A percentile compares a stretch with the other conserved stretches of the same genome.
Evolutionary conservation across 129 eudicot genomes (phyloP).

Genomic region (Flaveria sonorensis): DNA sequence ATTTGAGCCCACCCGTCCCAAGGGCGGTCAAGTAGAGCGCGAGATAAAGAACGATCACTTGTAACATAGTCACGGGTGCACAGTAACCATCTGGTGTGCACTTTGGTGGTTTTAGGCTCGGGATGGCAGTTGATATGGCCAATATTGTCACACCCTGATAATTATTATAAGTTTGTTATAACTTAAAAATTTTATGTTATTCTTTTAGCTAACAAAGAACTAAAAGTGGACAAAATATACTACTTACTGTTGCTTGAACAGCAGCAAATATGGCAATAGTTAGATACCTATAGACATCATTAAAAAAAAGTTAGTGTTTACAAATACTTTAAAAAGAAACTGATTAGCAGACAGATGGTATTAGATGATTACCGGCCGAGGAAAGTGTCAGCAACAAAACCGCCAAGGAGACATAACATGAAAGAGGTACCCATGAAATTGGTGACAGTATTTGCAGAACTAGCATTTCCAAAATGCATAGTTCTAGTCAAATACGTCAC

Average conservation of each 20-base stretch:
- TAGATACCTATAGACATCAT: conserved; percentile 51
- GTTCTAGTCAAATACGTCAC: conserved; percentile 79
- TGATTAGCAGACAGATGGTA: too few relatives aligned
- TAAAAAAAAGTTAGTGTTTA: conserved; percentile 1
- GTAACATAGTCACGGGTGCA: conserved; percentile 46
- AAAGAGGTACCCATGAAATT: conserved; percentile 88
- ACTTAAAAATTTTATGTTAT: neutral
- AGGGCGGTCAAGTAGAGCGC: conserved; percentile 87
- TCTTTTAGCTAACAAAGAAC: neutral
- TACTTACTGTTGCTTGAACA: conserved; percentile 75
- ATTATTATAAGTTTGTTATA: neutral
- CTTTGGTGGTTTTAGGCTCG: conserved; percentile 72
- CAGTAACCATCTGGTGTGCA: conserved; percentile 50
- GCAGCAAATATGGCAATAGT: conserved; percentile 78
- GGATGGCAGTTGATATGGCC: conserved; percentile 70
- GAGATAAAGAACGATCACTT: conserved; percentile 49
- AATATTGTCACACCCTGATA: conserved; percentile 71
- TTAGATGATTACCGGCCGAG: conserved; percentile 60
- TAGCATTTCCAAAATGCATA: conserved; percentile 93
- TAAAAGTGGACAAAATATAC: neutral
- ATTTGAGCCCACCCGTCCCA: conserved; percentile 86
- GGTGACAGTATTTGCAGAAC: conserved; percentile 74
- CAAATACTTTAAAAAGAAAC: neutral
- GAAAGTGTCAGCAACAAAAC: conserved; percentile 87
- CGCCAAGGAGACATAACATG: conserved; percentile 85